Percentiles rank a stretch among this genome's conserved stretches.
These are phyloP conservation scores for Clohesyomyces aquaticus DNA, from an alignment of 495 filamentous ascomycete species.

Conservation along the genomic window DNA sequence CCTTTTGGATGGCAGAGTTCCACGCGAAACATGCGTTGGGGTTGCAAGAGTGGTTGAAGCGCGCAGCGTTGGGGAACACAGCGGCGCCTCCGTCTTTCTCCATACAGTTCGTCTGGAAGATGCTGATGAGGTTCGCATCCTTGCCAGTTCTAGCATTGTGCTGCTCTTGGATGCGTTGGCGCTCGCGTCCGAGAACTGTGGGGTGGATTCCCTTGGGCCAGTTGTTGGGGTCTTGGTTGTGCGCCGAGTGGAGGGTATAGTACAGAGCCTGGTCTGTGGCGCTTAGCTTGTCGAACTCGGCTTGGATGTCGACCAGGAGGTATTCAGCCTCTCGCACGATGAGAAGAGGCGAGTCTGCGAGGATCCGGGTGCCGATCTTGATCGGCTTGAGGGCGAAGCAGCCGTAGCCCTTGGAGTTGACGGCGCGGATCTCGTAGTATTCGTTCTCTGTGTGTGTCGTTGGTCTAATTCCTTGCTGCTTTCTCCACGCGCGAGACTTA, in stretches of 20 bases:
- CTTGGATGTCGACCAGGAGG: conserved; percentile 30
- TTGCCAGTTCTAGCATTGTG: conserved; percentile 28
- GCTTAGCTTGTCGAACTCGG: conserved; percentile 33
- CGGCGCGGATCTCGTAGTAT: conserved; percentile 20
- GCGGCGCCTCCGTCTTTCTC: conserved; percentile 32
- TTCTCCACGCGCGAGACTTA: background rate
- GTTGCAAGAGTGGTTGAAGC: conserved; percentile 46
- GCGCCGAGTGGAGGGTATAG: conserved; percentile 38
- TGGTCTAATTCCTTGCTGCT: background rate
- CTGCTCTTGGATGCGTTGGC: conserved; percentile 32
- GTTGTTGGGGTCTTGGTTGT: conserved; percentile 35
- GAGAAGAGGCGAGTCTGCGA: conserved; percentile 70
- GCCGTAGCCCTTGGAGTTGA: conserved; percentile 44
- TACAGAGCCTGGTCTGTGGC: conserved; percentile 27
- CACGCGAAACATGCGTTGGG: conserved; percentile 44
- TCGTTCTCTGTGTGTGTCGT: conserved; percentile 4
- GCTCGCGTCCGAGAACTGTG: conserved; percentile 14
- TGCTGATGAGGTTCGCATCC: conserved; percentile 32
- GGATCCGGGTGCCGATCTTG: conserved; percentile 53
- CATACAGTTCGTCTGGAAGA: conserved; percentile 45
- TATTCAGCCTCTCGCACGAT: conserved; percentile 63
- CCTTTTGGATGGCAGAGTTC: conserved; percentile 35
- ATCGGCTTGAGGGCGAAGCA: conserved; percentile 43
- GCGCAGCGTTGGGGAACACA: conserved; percentile 37
- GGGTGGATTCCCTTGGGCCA: conserved; percentile 30